A percentile compares a stretch with the other conserved stretches of the same genome.
These are phyloP conservation scores for Periconia macrospinosa DNA, from an alignment of 2,329 filamentous ascomycete species.

Conservation along the genomic window DNA sequence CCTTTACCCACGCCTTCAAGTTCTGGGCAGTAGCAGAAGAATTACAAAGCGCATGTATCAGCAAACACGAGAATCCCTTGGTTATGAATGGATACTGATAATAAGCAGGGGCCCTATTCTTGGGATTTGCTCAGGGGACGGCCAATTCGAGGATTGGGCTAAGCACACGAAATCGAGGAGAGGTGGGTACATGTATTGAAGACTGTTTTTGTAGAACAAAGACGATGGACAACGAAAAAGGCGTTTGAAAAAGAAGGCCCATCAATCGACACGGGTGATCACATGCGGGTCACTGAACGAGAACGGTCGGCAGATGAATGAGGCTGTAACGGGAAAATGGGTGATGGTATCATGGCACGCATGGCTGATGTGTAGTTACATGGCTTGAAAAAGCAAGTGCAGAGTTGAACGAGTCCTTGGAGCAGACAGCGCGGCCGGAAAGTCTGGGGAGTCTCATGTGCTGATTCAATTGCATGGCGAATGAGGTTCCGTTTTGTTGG, in stretches of 20 bases:
- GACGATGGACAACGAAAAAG: too few relatives aligned
- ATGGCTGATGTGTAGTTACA: too few relatives aligned
- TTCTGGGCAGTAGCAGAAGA: not conserved
- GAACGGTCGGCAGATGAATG: too few relatives aligned
- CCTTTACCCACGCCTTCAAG: not conserved
- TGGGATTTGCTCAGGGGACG: not conserved
- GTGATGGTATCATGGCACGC: not conserved
- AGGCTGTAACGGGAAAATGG: too few relatives aligned
- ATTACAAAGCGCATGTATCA: not conserved
- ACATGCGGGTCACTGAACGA: not conserved
- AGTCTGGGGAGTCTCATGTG: not conserved
- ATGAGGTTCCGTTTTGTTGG: not conserved
- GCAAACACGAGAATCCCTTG: not conserved
- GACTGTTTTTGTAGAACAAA: too few relatives aligned
- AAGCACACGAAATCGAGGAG: too few relatives aligned
- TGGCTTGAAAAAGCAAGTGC: not conserved
- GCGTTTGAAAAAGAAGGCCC: too few relatives aligned
- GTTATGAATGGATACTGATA: not conserved
- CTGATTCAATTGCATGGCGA: not conserved
- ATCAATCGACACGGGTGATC: not conserved
- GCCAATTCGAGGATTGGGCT: not conserved
- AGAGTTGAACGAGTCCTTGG: not conserved
- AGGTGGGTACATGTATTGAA: too few relatives aligned
- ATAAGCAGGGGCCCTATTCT: not conserved
- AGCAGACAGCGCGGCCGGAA: not conserved